These are phyloP conservation scores for Chrysoporthe austroafricana DNA, from an alignment of 2,329 filamentous ascomycete genomes.

Conservation along the genomic window DNA sequence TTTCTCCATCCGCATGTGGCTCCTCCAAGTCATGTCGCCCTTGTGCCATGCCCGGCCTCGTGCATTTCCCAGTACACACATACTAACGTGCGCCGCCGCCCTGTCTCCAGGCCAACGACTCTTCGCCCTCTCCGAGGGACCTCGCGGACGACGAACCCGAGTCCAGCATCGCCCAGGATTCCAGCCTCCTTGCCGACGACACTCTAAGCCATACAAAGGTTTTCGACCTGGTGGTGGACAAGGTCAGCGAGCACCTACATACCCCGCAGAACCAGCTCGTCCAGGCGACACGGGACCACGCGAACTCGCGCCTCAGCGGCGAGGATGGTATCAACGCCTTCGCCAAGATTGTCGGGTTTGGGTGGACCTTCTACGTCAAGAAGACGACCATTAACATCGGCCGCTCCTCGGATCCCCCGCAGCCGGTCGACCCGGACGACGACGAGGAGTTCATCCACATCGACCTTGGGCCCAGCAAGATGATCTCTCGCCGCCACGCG, in stretches of 20 bases:
- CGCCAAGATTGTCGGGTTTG: slow-evolving; percentile 78
- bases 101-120: slow-evolving; percentile 19
- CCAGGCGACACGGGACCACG: slow-evolving; percentile 64
- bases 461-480: slow-evolving; percentile 83
- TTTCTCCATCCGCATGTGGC: slow-evolving; percentile 24
- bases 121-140: slow-evolving; percentile 42
- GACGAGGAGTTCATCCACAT: slow-evolving; percentile 71
- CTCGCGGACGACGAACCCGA: slow-evolving; percentile 47
- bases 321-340: slow-evolving; percentile 72
- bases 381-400: slow-evolving; percentile 78
- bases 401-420: slow-evolving; percentile 61
- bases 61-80: not conserved
- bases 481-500: slow-evolving; percentile 77
- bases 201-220: slow-evolving; percentile 47
- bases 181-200: slow-evolving; percentile 47
- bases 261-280: slow-evolving; percentile 50
- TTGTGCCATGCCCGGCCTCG: not conserved
- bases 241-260: slow-evolving; percentile 56
- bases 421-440: slow-evolving; percentile 48
- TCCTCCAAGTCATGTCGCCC: slow-evolving; percentile 6
- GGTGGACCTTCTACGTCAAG: slow-evolving; percentile 85
- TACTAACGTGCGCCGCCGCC: slow-evolving; percentile 17
- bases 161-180: slow-evolving; percentile 34
- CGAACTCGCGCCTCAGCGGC: slow-evolving; percentile 65
- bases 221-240: slow-evolving; percentile 60